Evolutionary conservation across 1,284 basidiomycete genomes (phyloP).

Genomic region (Pyrrhoderma noxium): DNA sequence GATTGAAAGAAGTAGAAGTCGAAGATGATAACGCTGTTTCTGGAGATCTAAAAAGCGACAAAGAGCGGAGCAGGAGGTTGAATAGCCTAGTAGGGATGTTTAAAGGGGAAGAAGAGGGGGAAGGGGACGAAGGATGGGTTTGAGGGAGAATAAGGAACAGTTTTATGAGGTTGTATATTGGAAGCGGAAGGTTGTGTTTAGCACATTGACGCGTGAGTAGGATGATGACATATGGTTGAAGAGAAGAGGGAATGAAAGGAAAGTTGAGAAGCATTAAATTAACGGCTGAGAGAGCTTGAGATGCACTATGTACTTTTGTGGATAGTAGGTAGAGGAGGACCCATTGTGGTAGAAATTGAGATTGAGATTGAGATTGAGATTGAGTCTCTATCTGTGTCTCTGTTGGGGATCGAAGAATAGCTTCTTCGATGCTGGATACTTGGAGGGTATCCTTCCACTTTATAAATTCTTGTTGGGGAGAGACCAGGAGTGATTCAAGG

Average conservation of each 20-base stretch:
- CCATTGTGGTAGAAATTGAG: constrained; percentile 33
- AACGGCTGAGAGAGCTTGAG: constrained; percentile 35
- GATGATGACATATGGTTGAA: constrained; percentile 39
- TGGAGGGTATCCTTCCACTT: constrained; percentile 32
- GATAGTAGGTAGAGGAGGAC: constrained; percentile 42
- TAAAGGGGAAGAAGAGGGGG: constrained; percentile 16
- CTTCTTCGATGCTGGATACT: constrained; percentile 29
- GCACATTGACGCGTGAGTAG: constrained; percentile 43
- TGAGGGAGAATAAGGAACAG: constrained; percentile 35
- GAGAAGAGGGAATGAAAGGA: constrained; percentile 24
- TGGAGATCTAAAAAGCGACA: constrained; percentile 36
- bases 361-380: neutral
- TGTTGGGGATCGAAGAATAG: constrained; percentile 20
- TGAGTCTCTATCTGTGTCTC: too few relatives aligned
- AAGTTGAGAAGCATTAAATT: constrained; percentile 35
- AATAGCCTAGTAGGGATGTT: constrained; percentile 35
- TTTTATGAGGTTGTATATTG: constrained; percentile 37
- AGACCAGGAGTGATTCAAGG: neutral
- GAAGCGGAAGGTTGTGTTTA: constrained; percentile 36
- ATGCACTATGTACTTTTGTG: constrained; percentile 38
- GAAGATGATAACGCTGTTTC: constrained; percentile 34
- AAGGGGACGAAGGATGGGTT: too few relatives aligned
- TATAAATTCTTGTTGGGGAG: constrained; percentile 6
- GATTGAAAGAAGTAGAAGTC: too few relatives aligned
- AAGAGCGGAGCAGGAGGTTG: constrained; percentile 48